Evolutionary conservation across 108 stramenopile species (phyloP).

Genomic region (Nannochloropsis oceanica): DNA sequence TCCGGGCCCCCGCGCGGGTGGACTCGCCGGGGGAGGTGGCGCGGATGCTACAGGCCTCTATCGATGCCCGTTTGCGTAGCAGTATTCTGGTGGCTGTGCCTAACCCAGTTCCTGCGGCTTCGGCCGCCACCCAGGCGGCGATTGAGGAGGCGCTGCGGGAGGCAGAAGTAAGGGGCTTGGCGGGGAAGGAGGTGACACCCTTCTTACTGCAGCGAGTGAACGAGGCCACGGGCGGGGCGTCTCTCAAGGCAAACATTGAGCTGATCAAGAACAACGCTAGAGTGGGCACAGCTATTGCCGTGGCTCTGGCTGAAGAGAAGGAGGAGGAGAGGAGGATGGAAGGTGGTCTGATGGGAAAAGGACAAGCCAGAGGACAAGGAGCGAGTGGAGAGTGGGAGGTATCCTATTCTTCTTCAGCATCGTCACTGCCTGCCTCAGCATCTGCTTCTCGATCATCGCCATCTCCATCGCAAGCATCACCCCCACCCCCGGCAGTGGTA

Average conservation of each 20-base stretch:
- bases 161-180: conserved; percentile 44
- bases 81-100: conserved; percentile 91
- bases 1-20: conserved; percentile 47
- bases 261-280: conserved; percentile 50
- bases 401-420: neutral
- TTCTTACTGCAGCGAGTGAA: conserved; percentile 63
- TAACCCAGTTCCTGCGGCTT: conserved; percentile 65
- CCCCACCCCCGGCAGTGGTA: conserved; percentile 34
- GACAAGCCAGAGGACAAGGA: neutral
- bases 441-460: no score
- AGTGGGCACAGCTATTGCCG: conserved; percentile 75
- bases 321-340: neutral
- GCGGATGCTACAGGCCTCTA: conserved; percentile 38
- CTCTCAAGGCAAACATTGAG: conserved; percentile 59
- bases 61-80: conserved; percentile 43
- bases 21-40: conserved; percentile 61
- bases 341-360: neutral
- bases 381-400: neutral
- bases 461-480: neutral
- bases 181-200: conserved; percentile 78
- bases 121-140: conserved; percentile 58
- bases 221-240: conserved; percentile 35
- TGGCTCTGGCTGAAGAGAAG: conserved; percentile 40
- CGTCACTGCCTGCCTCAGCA: no score
- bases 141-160: conserved; percentile 59